Conservation (phyloP, 176 grass and related monocot genomes). For the Ananas comosus region DNA sequence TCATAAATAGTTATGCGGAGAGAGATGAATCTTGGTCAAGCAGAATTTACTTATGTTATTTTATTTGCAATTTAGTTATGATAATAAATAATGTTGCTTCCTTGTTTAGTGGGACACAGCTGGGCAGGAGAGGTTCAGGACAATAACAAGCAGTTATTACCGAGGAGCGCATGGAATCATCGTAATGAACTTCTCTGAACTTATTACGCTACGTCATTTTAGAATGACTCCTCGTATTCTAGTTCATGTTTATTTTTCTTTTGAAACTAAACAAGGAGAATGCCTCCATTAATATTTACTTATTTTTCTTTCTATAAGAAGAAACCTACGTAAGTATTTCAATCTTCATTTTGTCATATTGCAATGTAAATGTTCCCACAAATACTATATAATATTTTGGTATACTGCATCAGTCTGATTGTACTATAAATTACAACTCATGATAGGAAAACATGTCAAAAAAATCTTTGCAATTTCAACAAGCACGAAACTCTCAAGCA, state of each 20-base stretch:
- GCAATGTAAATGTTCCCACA: background rate
- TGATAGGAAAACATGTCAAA: background rate
- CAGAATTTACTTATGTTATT: slow-evolving; percentile 8
- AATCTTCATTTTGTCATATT: background rate
- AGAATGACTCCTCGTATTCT: background rate
- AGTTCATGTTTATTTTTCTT: background rate
- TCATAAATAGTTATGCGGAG: no score
- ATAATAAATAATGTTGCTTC: slow-evolving; percentile 20
- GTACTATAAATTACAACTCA: no score
- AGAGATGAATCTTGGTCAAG: background rate
- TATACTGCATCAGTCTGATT: no score
- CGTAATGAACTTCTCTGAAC: slow-evolving; percentile 19
- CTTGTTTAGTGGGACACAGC: slow-evolving; percentile 86
- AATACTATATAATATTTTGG: no score
- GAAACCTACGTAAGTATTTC: background rate
- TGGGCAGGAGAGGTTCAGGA: slow-evolving; percentile 88
- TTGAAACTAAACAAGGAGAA: background rate
- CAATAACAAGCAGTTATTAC: slow-evolving; percentile 93
- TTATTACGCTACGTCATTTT: background rate
- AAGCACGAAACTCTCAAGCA: background rate
- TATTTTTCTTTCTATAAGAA: background rate
- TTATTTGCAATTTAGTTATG: slow-evolving; percentile 5
- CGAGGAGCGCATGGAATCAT: slow-evolving; percentile 86
- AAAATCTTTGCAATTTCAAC: background rate
- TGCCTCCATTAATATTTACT: background rate